phyloP scores from a whole-genome alignment of 441 rosid genomes.

The Hura crepitans region DNA sequence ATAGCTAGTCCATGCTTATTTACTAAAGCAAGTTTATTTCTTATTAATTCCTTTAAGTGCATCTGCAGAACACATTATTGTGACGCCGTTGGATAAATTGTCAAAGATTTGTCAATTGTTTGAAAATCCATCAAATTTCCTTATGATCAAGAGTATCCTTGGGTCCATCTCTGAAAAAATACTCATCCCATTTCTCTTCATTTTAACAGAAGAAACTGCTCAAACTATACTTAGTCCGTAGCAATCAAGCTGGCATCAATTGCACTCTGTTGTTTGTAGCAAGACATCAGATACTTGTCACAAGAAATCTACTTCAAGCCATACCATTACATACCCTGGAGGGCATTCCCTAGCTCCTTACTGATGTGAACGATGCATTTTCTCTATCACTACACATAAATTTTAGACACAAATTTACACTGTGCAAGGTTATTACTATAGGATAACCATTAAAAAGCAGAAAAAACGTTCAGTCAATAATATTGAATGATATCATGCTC shows the following conservation, averaged over 20 bases:
- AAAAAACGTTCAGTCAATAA: background rate
- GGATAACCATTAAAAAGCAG: background rate
- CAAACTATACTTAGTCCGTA: background rate
- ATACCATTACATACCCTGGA: background rate
- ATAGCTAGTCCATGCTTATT: background rate
- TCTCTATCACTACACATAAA: background rate
- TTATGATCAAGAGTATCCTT: background rate
- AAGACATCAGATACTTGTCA: background rate
- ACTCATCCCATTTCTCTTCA: background rate
- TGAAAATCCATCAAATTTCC: background rate
- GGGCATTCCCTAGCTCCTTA: background rate
- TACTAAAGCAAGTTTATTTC: background rate
- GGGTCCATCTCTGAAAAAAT: background rate
- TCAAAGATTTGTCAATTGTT: background rate
- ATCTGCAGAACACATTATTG: background rate
- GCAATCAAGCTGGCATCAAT: background rate
- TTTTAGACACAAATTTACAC: background rate
- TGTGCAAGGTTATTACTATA: background rate
- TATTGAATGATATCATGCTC: background rate
- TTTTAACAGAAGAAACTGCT: background rate
- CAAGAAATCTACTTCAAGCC: background rate
- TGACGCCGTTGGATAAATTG: constrained; percentile 2
- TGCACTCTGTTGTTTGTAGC: background rate
- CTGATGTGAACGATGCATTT: background rate
- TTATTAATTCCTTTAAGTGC: background rate